These are phyloP conservation scores for Anisodus tanguticus DNA, from an alignment of 257 asterid genomes.

Conservation along the genomic window DNA sequence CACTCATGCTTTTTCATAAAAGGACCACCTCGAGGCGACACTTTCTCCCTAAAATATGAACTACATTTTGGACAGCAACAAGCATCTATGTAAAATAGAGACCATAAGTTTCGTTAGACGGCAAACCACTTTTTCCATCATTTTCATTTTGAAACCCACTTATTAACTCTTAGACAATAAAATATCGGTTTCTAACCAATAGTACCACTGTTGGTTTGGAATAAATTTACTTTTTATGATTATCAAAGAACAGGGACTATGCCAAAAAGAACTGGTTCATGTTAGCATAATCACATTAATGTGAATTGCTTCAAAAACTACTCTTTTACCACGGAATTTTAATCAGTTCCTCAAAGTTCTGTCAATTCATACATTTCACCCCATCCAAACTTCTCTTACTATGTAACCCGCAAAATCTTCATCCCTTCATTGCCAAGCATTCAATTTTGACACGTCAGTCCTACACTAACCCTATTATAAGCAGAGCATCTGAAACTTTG, in stretches of 20 bases:
- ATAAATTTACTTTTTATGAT: not conserved
- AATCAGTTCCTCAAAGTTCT: not conserved
- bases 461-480: not conserved
- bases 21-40: not conserved
- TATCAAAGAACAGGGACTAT: not conserved
- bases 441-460: not conserved
- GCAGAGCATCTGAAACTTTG: not conserved
- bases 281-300: not conserved
- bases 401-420: not conserved
- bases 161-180: not conserved
- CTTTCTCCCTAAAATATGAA: not conserved
- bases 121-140: not conserved
- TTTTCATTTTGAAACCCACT: constrained; percentile 15
- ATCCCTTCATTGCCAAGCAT: not conserved
- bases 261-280: not conserved
- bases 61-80: not conserved
- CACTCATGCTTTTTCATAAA: not conserved
- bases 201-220: not conserved
- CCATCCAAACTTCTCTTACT: not conserved
- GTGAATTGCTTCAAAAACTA: not conserved
- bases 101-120: not conserved
- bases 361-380: not conserved
- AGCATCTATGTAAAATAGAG: not conserved
- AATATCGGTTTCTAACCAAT: not conserved
- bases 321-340: not conserved